Evolutionary conservation across 768 basidiomycete genomes (phyloP), one percentile per base, ranked within the genome.

Genomic region (Ramaria sp.): DNA sequence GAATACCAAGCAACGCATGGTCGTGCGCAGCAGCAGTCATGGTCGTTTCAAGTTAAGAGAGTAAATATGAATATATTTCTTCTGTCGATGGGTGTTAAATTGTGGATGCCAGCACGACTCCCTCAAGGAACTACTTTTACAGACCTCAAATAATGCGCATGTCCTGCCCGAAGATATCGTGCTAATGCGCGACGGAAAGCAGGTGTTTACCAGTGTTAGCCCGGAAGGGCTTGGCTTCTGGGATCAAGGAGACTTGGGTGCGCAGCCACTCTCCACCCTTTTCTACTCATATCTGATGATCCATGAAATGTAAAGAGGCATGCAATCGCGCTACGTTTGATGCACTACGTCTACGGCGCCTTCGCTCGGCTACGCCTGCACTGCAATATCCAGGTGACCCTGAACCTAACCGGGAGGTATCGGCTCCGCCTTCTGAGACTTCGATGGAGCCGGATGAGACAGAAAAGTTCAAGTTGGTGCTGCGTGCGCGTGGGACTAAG

Each of bases 131-230:
- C 63, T 88, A 1, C 87, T 86, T 48, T 81, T 85, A 38, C 79
- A 75, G 38, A 68, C 76, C 2, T 83, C 87, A 6, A 82, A 88
- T 50, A 71, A 81, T 34, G 80, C 77, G 1, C 65, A 65, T 18
- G 70, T 87, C 12, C 70, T 73, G 18, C 60, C 64, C 2, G 70
- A 75, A 16, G 74, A 74, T 53, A 67, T 91, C 0, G 70, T 88
- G 28, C 69, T 91, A 57, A 81, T 68, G 7, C 78, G 81, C 56
- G 72, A 80, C 27, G 74, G 78, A 37, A 78, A 74, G 51, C 82
- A 79, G 1, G 70, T 91, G 39, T 88, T 81, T 61, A 71, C 83
- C 10, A 85, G 83, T 13, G 78, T 81, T 3, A 83, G 82, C 0
- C 86, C 88, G 0, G 70, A 77, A 34, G 75, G 77, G 16, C 71